phyloP scores from a whole-genome alignment of 2,329 filamentous ascomycete genomes.

The Exophiala alcalophila region DNA sequence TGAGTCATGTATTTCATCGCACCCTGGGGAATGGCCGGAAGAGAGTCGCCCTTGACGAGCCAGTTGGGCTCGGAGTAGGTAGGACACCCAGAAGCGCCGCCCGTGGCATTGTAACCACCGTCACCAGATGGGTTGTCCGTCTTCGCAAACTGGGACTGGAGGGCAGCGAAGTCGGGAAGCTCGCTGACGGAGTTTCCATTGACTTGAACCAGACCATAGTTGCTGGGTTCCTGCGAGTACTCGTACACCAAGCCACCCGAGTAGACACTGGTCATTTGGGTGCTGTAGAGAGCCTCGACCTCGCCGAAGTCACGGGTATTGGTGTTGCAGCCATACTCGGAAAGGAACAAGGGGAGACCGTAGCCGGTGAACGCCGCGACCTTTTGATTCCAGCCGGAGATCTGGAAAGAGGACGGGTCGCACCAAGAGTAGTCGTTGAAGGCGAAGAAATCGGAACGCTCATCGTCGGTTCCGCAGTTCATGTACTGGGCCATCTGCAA shows the following conservation, averaged over 20 bases:
- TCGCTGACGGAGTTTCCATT: conserved; percentile 55
- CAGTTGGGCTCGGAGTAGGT: conserved; percentile 51
- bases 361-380: conserved; percentile 84
- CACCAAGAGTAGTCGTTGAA: conserved; percentile 93
- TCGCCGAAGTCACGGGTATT: conserved; percentile 81
- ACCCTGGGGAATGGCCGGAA: conserved; percentile 56
- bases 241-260: conserved; percentile 96
- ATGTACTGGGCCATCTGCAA: conserved; percentile 85
- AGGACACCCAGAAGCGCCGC: conserved; percentile 55
- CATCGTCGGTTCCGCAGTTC: conserved; percentile 84
- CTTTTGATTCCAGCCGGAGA: conserved; percentile 81
- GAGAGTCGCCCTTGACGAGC: conserved; percentile 51
- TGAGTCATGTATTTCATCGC: conserved; percentile 57
- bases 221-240: conserved; percentile 76
- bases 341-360: conserved; percentile 87
- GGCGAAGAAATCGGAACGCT: conserved; percentile 82
- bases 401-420: conserved; percentile 64
- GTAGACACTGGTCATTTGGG: conserved; percentile 83
- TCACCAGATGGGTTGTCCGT: conserved; percentile 54
- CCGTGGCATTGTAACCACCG: conserved; percentile 58
- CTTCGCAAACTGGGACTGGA: conserved; percentile 51
- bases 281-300: conserved; percentile 72
- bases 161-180: conserved; percentile 60
- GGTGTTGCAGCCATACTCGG: conserved; percentile 87
- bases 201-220: conserved; percentile 76